phyloP scores from a whole-genome alignment of 768 basidiomycete species.

The Tubosaeta sp. region DNA sequence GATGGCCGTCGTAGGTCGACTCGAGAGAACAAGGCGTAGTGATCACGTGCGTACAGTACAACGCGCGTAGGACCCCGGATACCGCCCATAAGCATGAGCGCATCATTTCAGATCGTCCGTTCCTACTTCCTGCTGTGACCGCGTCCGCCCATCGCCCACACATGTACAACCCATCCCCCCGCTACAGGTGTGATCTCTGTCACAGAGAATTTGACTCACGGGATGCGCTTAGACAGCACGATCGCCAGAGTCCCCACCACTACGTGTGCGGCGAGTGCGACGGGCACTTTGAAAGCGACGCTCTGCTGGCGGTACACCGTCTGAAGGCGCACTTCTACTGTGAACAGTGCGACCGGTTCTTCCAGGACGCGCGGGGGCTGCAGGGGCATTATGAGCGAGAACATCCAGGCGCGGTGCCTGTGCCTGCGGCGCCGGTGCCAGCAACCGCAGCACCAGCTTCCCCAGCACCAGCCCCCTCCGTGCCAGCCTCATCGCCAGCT shows the following conservation, averaged over 20 bases:
- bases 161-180: not conserved
- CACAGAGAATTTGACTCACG: not conserved
- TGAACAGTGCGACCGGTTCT: not conserved
- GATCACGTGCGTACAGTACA: slow-evolving; percentile 22
- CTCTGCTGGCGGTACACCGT: not conserved
- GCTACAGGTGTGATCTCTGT: not conserved
- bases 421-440: too few relatives aligned
- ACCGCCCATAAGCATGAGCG: not conserved
- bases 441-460: too few relatives aligned
- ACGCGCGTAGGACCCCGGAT: slow-evolving; percentile 31
- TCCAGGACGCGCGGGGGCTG: not conserved
- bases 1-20: not conserved
- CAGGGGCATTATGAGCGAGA: not conserved
- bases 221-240: not conserved
- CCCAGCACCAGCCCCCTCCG: too few relatives aligned
- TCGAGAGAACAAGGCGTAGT: not conserved
- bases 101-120: not conserved
- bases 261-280: not conserved
- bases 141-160: slow-evolving; percentile 18
- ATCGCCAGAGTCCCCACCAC: not conserved
- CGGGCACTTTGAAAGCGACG: not conserved
- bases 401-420: too few relatives aligned
- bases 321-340: not conserved
- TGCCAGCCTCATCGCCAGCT: too few relatives aligned
- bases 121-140: slow-evolving; percentile 34